A percentile compares a stretch with the other conserved stretches of the same genome.
These are phyloP conservation scores for Mycena amicta DNA, from an alignment of 768 basidiomycete species.

Conservation along the genomic window DNA sequence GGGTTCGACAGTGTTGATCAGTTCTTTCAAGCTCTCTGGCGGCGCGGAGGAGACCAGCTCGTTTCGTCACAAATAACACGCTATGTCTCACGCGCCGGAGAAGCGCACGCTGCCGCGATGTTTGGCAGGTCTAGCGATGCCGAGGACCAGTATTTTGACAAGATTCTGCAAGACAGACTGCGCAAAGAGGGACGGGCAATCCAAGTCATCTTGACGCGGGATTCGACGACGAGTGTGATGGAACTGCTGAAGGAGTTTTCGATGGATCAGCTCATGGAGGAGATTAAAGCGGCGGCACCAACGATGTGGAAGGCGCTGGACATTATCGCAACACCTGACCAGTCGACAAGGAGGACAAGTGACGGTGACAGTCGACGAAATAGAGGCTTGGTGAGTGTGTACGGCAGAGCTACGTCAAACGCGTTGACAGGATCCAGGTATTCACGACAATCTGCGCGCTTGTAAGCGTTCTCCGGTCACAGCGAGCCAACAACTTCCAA, in stretches of 20 bases:
- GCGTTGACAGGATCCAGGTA: slow-evolving; percentile 6
- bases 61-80: background rate
- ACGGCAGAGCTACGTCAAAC: background rate
- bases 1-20: background rate
- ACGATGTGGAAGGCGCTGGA: slow-evolving; percentile 1
- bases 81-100: slow-evolving; percentile 1
- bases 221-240: background rate
- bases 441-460: slow-evolving; percentile 21
- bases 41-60: slow-evolving; percentile 3
- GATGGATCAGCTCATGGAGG: slow-evolving; percentile 1
- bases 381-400: slow-evolving; percentile 1
- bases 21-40: slow-evolving; percentile 12
- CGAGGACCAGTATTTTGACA: background rate
- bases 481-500: slow-evolving; percentile 22
- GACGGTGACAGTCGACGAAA: background rate
- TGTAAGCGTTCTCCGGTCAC: slow-evolving; percentile 8
- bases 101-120: slow-evolving; percentile 5
- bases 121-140: slow-evolving; percentile 2
- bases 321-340: background rate
- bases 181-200: slow-evolving; percentile 5
- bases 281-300: slow-evolving; percentile 6
- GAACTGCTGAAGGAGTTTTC: slow-evolving; percentile 3
- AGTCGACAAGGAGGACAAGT: background rate
- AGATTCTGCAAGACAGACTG: background rate
- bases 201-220: background rate